These are phyloP conservation scores for Jackrogersella minutella DNA, from an alignment of 495 filamentous ascomycete species.

Conservation along the genomic window DNA sequence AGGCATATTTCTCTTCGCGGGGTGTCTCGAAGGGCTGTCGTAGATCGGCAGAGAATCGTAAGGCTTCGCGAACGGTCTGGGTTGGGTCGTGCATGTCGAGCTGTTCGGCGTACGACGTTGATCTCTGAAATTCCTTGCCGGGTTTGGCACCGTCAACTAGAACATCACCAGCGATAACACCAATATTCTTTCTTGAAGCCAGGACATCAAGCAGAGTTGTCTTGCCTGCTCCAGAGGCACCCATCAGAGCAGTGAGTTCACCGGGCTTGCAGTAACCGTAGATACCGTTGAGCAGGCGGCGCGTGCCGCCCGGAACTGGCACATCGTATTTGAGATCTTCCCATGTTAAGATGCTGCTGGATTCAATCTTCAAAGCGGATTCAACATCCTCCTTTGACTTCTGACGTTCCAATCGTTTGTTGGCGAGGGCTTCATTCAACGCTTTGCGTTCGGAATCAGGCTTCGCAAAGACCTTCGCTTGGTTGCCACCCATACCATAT, in stretches of 20 bases:
- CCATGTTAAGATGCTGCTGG: conserved; percentile 78
- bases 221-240: conserved; percentile 86
- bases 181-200: conserved; percentile 78
- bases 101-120: conserved; percentile 82
- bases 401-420: conserved; percentile 64
- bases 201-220: conserved; percentile 84
- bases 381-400: conserved; percentile 58
- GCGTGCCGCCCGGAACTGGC: conserved; percentile 71
- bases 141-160: conserved; percentile 75
- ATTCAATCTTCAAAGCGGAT: conserved; percentile 69
- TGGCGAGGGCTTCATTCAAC: conserved; percentile 70
- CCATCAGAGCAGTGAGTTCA: conserved; percentile 82
- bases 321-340: conserved; percentile 82
- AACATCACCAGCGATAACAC: conserved; percentile 76
- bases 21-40: conserved; percentile 77
- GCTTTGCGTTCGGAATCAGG: conserved; percentile 73
- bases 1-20: conserved; percentile 76
- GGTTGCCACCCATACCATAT: conserved; percentile 79
- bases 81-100: conserved; percentile 81
- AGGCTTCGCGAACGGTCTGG: conserved; percentile 82
- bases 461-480: conserved; percentile 75
- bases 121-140: conserved; percentile 76
- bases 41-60: conserved; percentile 83
- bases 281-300: conserved; percentile 73
- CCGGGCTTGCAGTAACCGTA: conserved; percentile 83